phyloP scores from a whole-genome alignment of 1,284 basidiomycete species.

The Pascua sp. region DNA sequence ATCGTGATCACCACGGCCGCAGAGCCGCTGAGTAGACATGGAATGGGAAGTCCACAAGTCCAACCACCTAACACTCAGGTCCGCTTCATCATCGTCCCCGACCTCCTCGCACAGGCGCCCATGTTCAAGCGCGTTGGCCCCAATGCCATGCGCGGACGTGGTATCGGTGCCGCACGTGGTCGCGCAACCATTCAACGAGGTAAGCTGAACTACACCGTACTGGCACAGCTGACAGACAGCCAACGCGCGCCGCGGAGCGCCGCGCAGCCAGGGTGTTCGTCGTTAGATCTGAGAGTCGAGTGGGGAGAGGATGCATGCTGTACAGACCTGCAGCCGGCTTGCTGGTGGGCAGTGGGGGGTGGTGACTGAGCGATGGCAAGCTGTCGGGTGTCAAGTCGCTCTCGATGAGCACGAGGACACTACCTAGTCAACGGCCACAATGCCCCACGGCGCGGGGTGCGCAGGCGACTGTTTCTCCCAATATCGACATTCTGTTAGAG shows the following conservation, averaged over 20 bases:
- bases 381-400: too few relatives aligned
- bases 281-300: conserved; percentile 26
- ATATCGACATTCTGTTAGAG: too few relatives aligned
- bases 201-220: conserved; percentile 17
- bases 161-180: conserved; percentile 77
- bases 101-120: conserved; percentile 98
- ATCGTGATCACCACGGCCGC: background rate
- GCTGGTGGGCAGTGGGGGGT: too few relatives aligned
- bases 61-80: conserved; percentile 49
- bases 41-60: too few relatives aligned
- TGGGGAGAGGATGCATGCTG: too few relatives aligned
- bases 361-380: too few relatives aligned
- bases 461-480: too few relatives aligned
- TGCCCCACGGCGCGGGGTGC: too few relatives aligned
- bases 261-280: conserved; percentile 47
- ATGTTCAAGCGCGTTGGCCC: conserved; percentile 99
- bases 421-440: too few relatives aligned
- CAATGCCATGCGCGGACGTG: conserved; percentile 96
- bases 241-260: conserved; percentile 47
- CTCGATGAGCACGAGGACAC: too few relatives aligned
- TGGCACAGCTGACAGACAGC: conserved; percentile 26
- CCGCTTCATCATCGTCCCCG: conserved; percentile 97
- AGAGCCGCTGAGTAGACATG: background rate
- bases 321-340: too few relatives aligned
- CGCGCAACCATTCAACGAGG: conserved; percentile 51